Evolutionary conservation across 371 early-diverging fungal species (phyloP), one percentile per base, ranked within the genome.

Genomic region (Neoconidiobolus thromboides): DNA sequence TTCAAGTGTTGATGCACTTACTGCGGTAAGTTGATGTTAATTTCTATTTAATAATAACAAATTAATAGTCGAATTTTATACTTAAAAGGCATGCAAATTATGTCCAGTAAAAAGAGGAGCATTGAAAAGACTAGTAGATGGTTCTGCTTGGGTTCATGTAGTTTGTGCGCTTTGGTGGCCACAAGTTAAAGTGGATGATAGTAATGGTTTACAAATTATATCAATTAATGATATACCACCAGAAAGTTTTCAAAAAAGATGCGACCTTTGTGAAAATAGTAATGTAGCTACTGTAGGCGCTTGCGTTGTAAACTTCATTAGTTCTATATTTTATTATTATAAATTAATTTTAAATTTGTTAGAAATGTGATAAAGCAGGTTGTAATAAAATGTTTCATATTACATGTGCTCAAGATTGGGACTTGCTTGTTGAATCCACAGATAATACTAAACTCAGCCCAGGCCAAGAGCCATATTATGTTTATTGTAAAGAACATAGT

Each of bases 91-190:
- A 26, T 60, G 61, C 38, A 60, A 43, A 26, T 47, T 60, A 36
- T 60, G 61, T 39, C 61, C 61, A 10, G 6, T 51, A 15, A 60
- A 60, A 53, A 26, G 61, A 9, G 61, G 61, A 1, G 61, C 61
- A 5, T 10, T 60, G 4, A 60, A 60, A 39, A 43, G 14, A 14
- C n/a, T 54, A n/a, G 53, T 14, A 15, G 53, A 60, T 54, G 44
- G 41, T 40, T 39, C 40, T 12, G 5, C 36, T 26, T 60, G 61
- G 61, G 51, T 60, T 53, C 61, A 60, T 44, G 53, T 60, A 10
- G 61, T 60, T 52, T 60, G 61, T 53, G 61, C 61, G n/a, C 47
- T 60, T 26, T 60, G 61, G 61, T 60, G 52, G 52, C 61, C 61
- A 14, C 53, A 60, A 46, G 54, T 60, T 37, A 40, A 60, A 37